Base-by-base conservation (phyloP, 2,329 filamentous ascomycete genomes). In the Talaromyces sp. region DNA sequence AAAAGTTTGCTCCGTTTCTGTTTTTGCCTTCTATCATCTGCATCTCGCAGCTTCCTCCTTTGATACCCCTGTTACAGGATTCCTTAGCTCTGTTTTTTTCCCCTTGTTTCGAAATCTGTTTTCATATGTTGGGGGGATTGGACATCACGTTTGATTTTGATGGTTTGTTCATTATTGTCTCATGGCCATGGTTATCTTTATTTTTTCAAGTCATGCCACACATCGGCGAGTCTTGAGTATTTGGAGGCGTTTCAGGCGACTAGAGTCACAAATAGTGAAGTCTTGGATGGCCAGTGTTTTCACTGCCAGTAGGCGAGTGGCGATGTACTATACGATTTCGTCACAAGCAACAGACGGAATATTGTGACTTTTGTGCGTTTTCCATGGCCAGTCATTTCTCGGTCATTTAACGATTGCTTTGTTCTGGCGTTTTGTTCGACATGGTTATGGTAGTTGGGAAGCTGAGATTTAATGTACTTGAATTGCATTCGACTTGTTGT, bases 21-120 rank as follows among this genome's bases (percentile, higher is more conserved):
- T 55, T 32, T 51, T 46, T 46, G 43, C 43, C 43, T 58, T 61
- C 54, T 32, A 31, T 52, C 60, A 50, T 55, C 55, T 54, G 53
- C 56, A 50, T 56, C 62, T 62, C 38, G 59, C 54, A 60, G 35
- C 50, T 61, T 55, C 53, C 54, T 64, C 64, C 65, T 70, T 74
- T 76, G 73, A 76, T 76, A 76, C 73, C 73, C 73, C 74, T 74
- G 68, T 69, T 70, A 71, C 71, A 65, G 59, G 56, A 58, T 55
- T 46, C 46, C 58, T 32, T 53, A 59, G 38, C 56, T 54, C 55
- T 35, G 38, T 49, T 59, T 3, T 43, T 54, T 62, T 29, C 46
- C 24, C 60, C 32, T 61, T 62, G 52, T 65, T 65, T 62, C 60
- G 56, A 64, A 62, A 51, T 62, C 55, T 59, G 54, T 55, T 53